Evolutionary conservation across 805 yeast genomes (phyloP).

Genomic region (Candida pseudoglaebosa): DNA sequence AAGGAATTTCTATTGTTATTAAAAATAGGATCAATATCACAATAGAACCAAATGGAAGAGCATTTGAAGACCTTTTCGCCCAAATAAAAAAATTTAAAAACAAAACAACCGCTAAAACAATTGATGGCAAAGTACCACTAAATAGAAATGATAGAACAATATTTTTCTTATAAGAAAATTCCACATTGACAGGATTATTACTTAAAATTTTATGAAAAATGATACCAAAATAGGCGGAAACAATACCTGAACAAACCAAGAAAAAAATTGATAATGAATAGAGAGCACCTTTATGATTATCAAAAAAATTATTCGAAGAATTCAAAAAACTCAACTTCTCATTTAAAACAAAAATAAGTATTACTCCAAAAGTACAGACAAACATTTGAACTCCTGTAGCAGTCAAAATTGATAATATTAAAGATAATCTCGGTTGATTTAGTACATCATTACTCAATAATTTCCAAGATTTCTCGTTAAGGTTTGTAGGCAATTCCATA

Average conservation of each 20-base stretch:
- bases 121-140: conserved; percentile 43
- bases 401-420: conserved; percentile 51
- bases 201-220: conserved; percentile 56
- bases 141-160: conserved; percentile 21
- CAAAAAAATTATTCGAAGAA: conserved; percentile 55
- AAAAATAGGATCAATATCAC: conserved; percentile 56
- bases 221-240: conserved; percentile 71
- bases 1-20: conserved; percentile 66
- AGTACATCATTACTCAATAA: conserved; percentile 51
- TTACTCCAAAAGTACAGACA: conserved; percentile 60
- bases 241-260: conserved; percentile 66
- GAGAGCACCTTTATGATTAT: conserved; percentile 64
- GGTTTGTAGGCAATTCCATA: conserved; percentile 10
- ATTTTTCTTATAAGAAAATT: conserved; percentile 13
- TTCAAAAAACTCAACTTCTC: conserved; percentile 20
- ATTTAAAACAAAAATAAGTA: conserved; percentile 45
- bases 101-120: conserved; percentile 47
- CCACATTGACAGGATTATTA: conserved; percentile 29
- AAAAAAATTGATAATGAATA: conserved; percentile 55
- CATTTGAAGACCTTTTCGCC: conserved; percentile 70
- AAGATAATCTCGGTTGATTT: conserved; percentile 45
- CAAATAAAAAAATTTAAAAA: conserved; percentile 66
- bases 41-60: conserved; percentile 76
- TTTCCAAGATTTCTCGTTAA: conserved; percentile 39
- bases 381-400: conserved; percentile 75